phyloP scores from a whole-genome alignment of 306 rosid genomes.

The Oemleria cerasiformis region DNA sequence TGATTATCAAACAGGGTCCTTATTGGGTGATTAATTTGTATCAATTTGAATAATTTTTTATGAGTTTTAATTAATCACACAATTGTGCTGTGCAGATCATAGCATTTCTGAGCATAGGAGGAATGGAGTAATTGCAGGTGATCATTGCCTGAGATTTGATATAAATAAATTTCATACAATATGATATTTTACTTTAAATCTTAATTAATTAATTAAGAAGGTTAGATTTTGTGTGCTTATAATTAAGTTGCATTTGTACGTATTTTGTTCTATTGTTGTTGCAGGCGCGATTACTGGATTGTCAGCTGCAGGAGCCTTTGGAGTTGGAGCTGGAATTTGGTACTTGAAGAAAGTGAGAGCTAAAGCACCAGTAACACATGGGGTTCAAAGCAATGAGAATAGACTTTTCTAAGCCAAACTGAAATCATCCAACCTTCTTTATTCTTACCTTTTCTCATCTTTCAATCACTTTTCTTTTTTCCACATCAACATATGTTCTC shows the following conservation, averaged over 20 bases:
- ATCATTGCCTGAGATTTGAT: not conserved
- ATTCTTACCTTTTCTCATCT: slow-evolving; percentile 14
- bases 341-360: slow-evolving; percentile 69
- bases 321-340: slow-evolving; percentile 87
- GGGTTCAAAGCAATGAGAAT: slow-evolving; percentile 86
- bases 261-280: not conserved
- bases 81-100: slow-evolving; percentile 58
- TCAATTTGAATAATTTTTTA: not conserved
- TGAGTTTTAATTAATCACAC: not conserved
- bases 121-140: slow-evolving; percentile 77
- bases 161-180: not conserved
- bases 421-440: slow-evolving; percentile 26
- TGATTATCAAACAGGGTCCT: too few relatives aligned
- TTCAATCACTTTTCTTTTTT: slow-evolving; percentile 12
- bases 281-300: slow-evolving; percentile 70
- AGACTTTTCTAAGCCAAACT: slow-evolving; percentile 57
- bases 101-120: slow-evolving; percentile 42
- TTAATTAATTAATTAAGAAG: not conserved
- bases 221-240: not conserved
- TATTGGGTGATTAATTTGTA: not conserved
- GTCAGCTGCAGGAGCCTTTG: slow-evolving; percentile 70
- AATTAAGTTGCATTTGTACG: not conserved
- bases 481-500: not conserved
- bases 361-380: slow-evolving; percentile 80
- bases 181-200: too few relatives aligned